These are phyloP conservation scores for Parietaria judaica DNA, from an alignment of 306 rosid species.

Conservation along the genomic window DNA sequence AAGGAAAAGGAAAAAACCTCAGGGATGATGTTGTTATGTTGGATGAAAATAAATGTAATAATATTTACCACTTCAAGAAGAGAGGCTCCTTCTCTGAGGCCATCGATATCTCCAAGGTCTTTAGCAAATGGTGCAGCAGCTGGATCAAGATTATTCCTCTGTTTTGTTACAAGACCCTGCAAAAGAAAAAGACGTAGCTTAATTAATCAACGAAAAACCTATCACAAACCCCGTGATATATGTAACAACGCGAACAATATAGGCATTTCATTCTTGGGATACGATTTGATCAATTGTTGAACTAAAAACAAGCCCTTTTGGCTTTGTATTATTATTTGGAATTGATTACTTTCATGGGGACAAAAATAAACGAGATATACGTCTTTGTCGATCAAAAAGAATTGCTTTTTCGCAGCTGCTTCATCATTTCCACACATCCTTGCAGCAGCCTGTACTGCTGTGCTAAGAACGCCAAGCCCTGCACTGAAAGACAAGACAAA, in stretches of 20 bases:
- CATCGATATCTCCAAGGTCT: constrained; percentile 56
- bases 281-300: no score
- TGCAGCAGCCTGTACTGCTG: constrained; percentile 75
- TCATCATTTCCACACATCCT: constrained; percentile 62
- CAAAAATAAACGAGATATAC: constrained; percentile 34
- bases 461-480: constrained; percentile 90
- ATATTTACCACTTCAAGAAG: constrained; percentile 87
- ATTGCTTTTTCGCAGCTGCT: constrained; percentile 51
- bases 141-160: constrained; percentile 68
- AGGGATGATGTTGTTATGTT: constrained; percentile 14
- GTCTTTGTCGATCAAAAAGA: constrained; percentile 78
- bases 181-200: constrained; percentile 9
- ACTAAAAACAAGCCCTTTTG: background rate
- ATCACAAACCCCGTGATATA: constrained; percentile 4
- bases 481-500: constrained; percentile 54
- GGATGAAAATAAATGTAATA: background rate
- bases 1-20: background rate
- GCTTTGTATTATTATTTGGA: background rate
- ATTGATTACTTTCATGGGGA: constrained; percentile 9
- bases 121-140: constrained; percentile 92
- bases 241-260: background rate
- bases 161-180: constrained; percentile 92
- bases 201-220: background rate
- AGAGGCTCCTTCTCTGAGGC: constrained; percentile 81
- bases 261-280: background rate